Percentiles rank a stretch among this genome's conserved stretches.
Evolutionary conservation across 257 asterid species (phyloP).

Genomic region (Nicotiana obtusifolia): DNA sequence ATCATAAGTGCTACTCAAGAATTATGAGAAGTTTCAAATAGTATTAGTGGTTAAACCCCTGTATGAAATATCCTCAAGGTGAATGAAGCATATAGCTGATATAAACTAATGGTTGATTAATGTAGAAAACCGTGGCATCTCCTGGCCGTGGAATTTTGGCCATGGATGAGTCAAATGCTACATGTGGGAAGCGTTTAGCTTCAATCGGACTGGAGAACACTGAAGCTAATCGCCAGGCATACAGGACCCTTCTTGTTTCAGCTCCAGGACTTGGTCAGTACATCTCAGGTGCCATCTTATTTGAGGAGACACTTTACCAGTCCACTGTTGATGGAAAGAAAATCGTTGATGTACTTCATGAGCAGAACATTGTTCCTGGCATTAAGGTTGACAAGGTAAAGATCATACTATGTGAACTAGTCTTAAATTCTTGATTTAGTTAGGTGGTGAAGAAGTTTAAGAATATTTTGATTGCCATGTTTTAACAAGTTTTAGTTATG

Average conservation of each 20-base stretch:
- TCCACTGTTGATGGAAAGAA: conserved; percentile 71
- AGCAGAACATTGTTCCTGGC: conserved; percentile 63
- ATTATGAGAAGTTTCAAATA: background rate
- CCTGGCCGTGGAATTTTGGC: conserved; percentile 75
- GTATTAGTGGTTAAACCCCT: background rate
- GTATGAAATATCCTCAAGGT: background rate
- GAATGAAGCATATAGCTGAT: background rate
- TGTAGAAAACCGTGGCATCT: conserved; percentile 60
- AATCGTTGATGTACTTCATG: conserved; percentile 58
- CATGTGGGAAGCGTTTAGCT: conserved; percentile 68
- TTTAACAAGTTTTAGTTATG: background rate
- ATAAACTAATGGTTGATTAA: background rate
- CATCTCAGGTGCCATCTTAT: conserved; percentile 65
- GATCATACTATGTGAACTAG: background rate
- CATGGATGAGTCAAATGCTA: conserved; percentile 76
- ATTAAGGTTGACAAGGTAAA: conserved; percentile 61
- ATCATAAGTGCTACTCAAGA: background rate
- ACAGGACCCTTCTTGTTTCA: conserved; percentile 57
- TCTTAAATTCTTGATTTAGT: background rate
- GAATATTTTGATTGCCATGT: background rate
- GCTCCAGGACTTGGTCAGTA: conserved; percentile 63
- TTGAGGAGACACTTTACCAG: conserved; percentile 69
- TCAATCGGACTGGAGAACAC: conserved; percentile 72
- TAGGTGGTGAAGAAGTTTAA: background rate
- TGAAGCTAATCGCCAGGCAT: conserved; percentile 68